Percentiles rank a stretch among this genome's conserved stretches.
phyloP scores from a whole-genome alignment of 768 basidiomycete genomes.

The Steccherinum ochraceum region DNA sequence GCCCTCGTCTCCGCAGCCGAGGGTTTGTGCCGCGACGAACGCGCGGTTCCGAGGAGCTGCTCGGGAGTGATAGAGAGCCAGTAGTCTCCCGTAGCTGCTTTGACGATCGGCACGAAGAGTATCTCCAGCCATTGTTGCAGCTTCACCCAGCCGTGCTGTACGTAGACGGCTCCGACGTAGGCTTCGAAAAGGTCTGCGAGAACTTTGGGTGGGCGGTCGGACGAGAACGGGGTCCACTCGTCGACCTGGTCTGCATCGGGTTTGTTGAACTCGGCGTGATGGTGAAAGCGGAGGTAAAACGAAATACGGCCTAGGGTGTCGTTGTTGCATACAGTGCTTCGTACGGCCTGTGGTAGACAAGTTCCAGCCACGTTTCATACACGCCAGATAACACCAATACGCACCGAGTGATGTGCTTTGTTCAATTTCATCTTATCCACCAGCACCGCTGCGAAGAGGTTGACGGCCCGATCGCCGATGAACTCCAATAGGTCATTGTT shows the following conservation, averaged over 20 bases:
- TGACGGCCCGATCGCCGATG: slow-evolving; percentile 27
- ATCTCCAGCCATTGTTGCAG: slow-evolving; percentile 20
- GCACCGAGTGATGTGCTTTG: slow-evolving; percentile 24
- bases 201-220: slow-evolving; percentile 22
- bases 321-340: slow-evolving; percentile 22
- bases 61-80: slow-evolving; percentile 7
- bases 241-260: slow-evolving; percentile 12
- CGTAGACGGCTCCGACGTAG: slow-evolving; percentile 24
- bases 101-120: slow-evolving; percentile 19
- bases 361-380: too few species aligned
- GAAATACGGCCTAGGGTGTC: slow-evolving; percentile 27
- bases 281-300: slow-evolving; percentile 21
- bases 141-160: slow-evolving; percentile 23
- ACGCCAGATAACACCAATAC: background rate
- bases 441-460: slow-evolving; percentile 23
- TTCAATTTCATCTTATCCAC: slow-evolving; percentile 23
- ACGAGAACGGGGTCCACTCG: slow-evolving; percentile 15
- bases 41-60: background rate
- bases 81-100: slow-evolving; percentile 21
- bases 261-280: slow-evolving; percentile 18
- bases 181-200: slow-evolving; percentile 29
- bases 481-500: slow-evolving; percentile 30
- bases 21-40: background rate
- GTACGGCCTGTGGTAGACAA: slow-evolving; percentile 17
- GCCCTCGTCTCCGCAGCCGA: background rate